Percentiles rank a stretch among this genome's conserved stretches.
phyloP scores from a whole-genome alignment of 1,284 basidiomycete genomes.

The Entoloma clypeatum region DNA sequence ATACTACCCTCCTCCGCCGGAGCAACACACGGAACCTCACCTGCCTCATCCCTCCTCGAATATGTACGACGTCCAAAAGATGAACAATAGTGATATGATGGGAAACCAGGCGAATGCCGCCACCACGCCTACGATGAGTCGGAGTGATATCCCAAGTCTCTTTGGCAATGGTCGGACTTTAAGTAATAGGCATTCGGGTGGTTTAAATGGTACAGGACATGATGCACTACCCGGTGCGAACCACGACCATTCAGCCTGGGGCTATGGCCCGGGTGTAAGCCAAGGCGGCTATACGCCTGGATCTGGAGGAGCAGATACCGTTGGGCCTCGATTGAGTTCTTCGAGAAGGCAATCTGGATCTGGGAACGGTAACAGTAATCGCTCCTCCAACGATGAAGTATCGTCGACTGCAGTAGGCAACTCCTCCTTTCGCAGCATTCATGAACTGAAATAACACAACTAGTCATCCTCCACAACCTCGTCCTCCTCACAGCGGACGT shows the following conservation, averaged over 20 bases:
- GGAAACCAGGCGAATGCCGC: slow-evolving; percentile 12
- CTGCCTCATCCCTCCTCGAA: slow-evolving; percentile 22
- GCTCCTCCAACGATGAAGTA: slow-evolving; percentile 66
- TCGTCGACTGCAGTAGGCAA: slow-evolving; percentile 67
- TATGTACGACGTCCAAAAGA: slow-evolving; percentile 27
- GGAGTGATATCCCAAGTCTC: slow-evolving; percentile 7
- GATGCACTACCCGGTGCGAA: slow-evolving; percentile 36
- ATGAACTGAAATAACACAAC: no score
- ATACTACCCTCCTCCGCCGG: slow-evolving; percentile 43
- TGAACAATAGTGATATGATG: slow-evolving; percentile 24
- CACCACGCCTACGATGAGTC: slow-evolving; percentile 11
- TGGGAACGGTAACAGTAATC: slow-evolving; percentile 42
- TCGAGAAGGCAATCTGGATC: slow-evolving; percentile 50
- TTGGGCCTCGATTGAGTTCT: slow-evolving; percentile 60
- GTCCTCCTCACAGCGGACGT: slow-evolving; percentile 71
- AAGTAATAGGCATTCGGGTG: slow-evolving; percentile 24
- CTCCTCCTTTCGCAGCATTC: slow-evolving; percentile 1
- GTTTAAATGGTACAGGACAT: slow-evolving; percentile 21
- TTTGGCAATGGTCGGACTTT: slow-evolving; percentile 7
- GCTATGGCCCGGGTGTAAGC: slow-evolving; percentile 60
- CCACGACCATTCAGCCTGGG: slow-evolving; percentile 54
- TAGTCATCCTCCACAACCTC: slow-evolving; percentile 74
- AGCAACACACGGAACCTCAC: slow-evolving; percentile 37
- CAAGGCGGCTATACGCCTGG: slow-evolving; percentile 35
- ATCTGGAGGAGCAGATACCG: slow-evolving; percentile 38